Percentiles rank a stretch among this genome's conserved stretches.
Conservation (phyloP, 2,329 filamentous ascomycete species). For the Paraconiothyrium sp. region DNA sequence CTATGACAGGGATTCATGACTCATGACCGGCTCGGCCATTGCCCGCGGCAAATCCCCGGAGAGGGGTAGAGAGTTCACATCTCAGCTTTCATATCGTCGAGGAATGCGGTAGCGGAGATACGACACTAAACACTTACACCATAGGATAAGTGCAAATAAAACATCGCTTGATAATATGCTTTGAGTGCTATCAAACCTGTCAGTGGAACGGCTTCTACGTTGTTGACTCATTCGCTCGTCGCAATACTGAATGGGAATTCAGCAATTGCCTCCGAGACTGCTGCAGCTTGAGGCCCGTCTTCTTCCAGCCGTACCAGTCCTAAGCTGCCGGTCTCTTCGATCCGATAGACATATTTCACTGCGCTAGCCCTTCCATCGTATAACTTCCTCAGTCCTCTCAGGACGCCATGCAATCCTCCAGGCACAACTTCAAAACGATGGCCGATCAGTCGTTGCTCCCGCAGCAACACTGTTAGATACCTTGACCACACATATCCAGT, state of each 20-base stretch:
- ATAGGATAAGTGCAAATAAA: too few species aligned
- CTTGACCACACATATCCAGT: constrained; percentile 54
- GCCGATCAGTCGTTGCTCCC: constrained; percentile 57
- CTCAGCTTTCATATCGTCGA: too few species aligned
- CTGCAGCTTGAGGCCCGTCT: not conserved
- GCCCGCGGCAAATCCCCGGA: not conserved
- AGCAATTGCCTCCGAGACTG: not conserved
- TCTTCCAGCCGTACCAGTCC: not conserved
- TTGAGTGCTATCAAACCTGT: too few species aligned
- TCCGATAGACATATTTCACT: constrained; percentile 68
- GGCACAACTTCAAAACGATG: constrained; percentile 62
- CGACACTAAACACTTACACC: too few species aligned
- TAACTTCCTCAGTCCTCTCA: constrained; percentile 62
- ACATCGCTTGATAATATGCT: too few species aligned
- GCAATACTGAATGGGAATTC: not conserved
- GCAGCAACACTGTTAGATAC: constrained; percentile 54
- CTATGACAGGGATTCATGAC: not conserved
- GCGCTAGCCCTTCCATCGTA: constrained; percentile 67
- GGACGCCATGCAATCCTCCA: constrained; percentile 62
- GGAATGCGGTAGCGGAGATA: too few species aligned
- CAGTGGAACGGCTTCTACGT: not conserved
- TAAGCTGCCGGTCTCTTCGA: constrained; percentile 56
- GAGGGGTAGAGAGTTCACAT: not conserved
- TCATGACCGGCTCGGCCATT: not conserved
- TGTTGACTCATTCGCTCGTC: not conserved